Conservation (phyloP, 2,329 filamentous ascomycete genomes). For the Ophiostoma sp. region DNA sequence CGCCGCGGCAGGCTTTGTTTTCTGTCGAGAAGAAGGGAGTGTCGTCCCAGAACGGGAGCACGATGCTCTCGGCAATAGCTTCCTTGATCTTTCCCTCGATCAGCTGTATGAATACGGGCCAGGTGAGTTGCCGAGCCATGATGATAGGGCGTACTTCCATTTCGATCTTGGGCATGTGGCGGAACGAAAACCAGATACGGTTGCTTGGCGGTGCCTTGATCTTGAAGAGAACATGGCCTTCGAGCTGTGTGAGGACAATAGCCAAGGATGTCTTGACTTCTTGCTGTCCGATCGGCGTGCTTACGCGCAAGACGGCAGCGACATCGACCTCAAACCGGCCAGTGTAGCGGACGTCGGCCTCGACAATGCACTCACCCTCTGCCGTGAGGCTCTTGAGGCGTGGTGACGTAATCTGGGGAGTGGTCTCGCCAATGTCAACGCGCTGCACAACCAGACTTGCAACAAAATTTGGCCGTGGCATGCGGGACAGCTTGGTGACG, state of each 20-base stretch:
- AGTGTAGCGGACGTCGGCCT: conserved; percentile 81
- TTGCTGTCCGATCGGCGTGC: conserved; percentile 83
- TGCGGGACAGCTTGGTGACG: conserved; percentile 90
- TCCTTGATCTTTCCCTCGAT: conserved; percentile 95
- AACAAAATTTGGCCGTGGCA: conserved; percentile 86
- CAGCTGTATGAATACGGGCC: conserved; percentile 81
- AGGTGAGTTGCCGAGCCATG: conserved; percentile 91
- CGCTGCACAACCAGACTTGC: conserved; percentile 75
- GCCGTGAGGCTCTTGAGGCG: conserved; percentile 83
- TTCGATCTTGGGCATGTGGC: conserved; percentile 88
- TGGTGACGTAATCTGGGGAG: conserved; percentile 84
- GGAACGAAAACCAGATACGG: conserved; percentile 91
- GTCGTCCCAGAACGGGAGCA: conserved; percentile 94
- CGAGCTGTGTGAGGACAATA: conserved; percentile 74
- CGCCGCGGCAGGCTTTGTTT: conserved; percentile 73
- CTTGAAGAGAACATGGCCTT: conserved; percentile 77
- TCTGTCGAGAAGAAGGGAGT: conserved; percentile 81
- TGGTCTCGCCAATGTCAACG: conserved; percentile 79
- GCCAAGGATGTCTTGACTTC: conserved; percentile 87
- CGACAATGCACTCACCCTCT: conserved; percentile 81
- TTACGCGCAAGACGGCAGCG: conserved; percentile 86
- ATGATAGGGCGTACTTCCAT: conserved; percentile 94
- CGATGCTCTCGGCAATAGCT: conserved; percentile 84
- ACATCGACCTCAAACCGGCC: conserved; percentile 88
- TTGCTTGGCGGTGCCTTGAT: conserved; percentile 96